Evolutionary conservation across 164 flowering plant genomes (phyloP).

Genomic region (Dillenia suffruticosa): DNA sequence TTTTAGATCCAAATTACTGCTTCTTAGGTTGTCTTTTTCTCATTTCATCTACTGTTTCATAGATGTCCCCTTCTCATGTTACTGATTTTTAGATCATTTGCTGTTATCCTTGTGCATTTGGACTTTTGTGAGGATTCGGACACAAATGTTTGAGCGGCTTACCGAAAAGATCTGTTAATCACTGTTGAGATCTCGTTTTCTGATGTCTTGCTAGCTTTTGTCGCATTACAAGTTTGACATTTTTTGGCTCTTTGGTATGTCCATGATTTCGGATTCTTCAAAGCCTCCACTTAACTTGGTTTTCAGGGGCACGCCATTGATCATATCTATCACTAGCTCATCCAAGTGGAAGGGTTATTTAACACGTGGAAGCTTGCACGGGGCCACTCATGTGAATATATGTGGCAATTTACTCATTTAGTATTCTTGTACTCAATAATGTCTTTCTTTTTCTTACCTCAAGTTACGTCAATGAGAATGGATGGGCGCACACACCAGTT

Average conservation of each 20-base stretch:
- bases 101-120: neutral
- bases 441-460: too few relatives aligned
- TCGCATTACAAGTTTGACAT: neutral
- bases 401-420: too few relatives aligned
- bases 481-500: too few relatives aligned
- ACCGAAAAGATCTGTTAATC: slow-evolving; percentile 3
- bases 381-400: too few relatives aligned
- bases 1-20: neutral
- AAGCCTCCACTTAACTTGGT: too few relatives aligned
- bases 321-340: neutral
- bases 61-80: neutral
- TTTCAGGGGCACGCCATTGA: neutral
- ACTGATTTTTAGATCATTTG: neutral
- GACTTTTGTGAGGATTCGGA: slow-evolving; percentile 2
- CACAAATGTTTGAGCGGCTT: slow-evolving; percentile 10
- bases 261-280: too few relatives aligned
- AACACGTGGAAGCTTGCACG: too few relatives aligned
- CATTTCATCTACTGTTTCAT: neutral
- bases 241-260: too few relatives aligned
- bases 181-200: slow-evolving; percentile 1
- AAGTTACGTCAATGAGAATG: too few relatives aligned
- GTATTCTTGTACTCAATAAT: too few relatives aligned
- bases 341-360: neutral
- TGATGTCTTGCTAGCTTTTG: slow-evolving; percentile 5
- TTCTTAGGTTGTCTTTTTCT: neutral